Evolutionary conservation across 2,329 filamentous ascomycete genomes (phyloP).

Genomic region (Graphilbum fragrans): DNA sequence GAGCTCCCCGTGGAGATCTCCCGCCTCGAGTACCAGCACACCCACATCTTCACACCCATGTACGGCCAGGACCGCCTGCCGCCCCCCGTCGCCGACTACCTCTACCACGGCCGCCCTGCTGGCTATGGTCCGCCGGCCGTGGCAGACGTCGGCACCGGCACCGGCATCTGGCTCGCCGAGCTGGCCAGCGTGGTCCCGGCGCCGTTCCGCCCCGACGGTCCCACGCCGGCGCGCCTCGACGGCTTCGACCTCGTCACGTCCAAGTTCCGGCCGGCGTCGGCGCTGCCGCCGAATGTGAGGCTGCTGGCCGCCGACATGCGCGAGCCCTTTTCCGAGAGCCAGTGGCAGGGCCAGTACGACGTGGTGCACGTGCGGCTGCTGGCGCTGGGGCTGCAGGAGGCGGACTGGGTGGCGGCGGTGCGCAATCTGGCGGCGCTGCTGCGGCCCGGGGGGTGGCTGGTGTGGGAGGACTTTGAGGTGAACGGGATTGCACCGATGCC

Average conservation of each 20-base stretch:
- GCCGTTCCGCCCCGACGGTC: constrained; percentile 3
- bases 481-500: not conserved
- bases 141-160: constrained; percentile 7
- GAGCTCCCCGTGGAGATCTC: constrained; percentile 2
- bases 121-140: not conserved
- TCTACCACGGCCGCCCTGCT: not conserved
- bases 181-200: constrained; percentile 2
- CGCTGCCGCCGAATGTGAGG: constrained; percentile 4
- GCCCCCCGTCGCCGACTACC: not conserved
- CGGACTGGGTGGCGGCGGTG: constrained; percentile 3
- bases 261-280: constrained; percentile 5
- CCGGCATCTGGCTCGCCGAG: constrained; percentile 8
- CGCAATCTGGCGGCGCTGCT: constrained; percentile 2
- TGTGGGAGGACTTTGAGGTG: constrained; percentile 7
- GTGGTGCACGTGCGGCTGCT: constrained; percentile 8
- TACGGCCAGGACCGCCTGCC: constrained; percentile 2
- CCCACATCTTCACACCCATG: constrained; percentile 1
- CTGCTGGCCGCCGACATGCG: constrained; percentile 2
- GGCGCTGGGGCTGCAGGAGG: not conserved
- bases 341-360: constrained; percentile 4
- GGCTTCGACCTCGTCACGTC: constrained; percentile 6
- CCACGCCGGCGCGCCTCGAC: too few species aligned
- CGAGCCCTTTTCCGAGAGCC: constrained; percentile 1
- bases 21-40: constrained; percentile 8
- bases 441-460: constrained; percentile 5